A percentile compares a stretch with the other conserved stretches of the same genome.
These are phyloP conservation scores for Jatropha curcas DNA, from an alignment of 345 rosid genomes.

Conservation along the genomic window DNA sequence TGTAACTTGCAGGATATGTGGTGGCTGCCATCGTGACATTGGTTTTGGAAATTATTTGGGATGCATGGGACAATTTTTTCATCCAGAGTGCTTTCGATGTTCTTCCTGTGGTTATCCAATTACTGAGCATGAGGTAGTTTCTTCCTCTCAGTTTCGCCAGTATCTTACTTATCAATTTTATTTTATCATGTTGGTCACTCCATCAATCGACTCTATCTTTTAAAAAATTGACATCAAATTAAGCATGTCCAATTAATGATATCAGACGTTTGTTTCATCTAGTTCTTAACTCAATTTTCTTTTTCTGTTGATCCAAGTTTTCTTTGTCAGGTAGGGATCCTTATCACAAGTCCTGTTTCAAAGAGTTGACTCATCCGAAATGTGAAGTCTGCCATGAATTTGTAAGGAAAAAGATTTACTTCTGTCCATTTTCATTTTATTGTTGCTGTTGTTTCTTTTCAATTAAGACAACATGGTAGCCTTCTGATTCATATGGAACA, in stretches of 20 bases:
- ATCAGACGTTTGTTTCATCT: not conserved
- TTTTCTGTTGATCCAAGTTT: constrained; percentile 62
- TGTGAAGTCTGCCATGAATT: constrained; percentile 92
- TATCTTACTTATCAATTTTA: not conserved
- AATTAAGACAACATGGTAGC: not conserved
- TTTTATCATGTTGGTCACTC: not conserved
- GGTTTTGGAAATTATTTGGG: constrained; percentile 77
- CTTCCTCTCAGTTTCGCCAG: constrained; percentile 7
- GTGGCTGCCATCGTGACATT: constrained; percentile 69
- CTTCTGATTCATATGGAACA: not conserved
- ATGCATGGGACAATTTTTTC: constrained; percentile 78
- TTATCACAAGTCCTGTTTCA: constrained; percentile 90
- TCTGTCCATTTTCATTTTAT: not conserved
- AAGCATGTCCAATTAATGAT: not conserved
- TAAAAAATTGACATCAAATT: not conserved
- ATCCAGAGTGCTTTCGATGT: constrained; percentile 89
- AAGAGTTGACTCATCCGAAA: constrained; percentile 86
- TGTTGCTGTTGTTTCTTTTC: not conserved
- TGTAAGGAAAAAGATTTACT: constrained; percentile 47
- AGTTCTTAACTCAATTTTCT: constrained; percentile 26
- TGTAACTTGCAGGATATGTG: constrained; percentile 55
- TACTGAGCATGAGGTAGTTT: constrained; percentile 73
- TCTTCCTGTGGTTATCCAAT: constrained; percentile 66
- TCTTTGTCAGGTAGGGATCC: constrained; percentile 70
- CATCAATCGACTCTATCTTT: not conserved